phyloP scores from a whole-genome alignment of 768 basidiomycete species.

The Xerocomellus chrysenteron region DNA sequence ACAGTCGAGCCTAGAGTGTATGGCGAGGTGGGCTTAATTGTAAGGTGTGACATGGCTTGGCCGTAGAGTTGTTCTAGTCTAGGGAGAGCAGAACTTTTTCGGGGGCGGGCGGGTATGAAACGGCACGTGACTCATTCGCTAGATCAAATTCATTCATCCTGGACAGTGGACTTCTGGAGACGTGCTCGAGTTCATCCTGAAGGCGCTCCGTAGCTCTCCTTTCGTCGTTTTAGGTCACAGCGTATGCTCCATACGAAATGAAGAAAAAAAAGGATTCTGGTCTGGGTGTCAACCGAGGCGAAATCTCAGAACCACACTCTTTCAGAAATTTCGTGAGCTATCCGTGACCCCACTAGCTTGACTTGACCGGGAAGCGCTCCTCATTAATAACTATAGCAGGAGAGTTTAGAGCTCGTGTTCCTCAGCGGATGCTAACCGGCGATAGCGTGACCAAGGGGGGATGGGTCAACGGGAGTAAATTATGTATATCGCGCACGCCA shows the following conservation, averaged over 20 bases:
- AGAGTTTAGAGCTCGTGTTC: not conserved
- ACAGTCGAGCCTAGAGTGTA: conserved; percentile 39
- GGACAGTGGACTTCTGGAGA: too few relatives aligned
- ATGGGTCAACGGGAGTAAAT: not conserved
- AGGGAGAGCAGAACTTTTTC: not conserved
- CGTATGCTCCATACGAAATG: not conserved
- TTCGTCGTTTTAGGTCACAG: not conserved
- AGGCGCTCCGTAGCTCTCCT: not conserved
- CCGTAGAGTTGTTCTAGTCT: not conserved
- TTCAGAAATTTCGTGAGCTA: not conserved
- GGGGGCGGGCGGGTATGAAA: conserved; percentile 14
- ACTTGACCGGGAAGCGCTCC: not conserved
- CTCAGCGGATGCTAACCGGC: not conserved
- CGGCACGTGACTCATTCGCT: conserved; percentile 18
- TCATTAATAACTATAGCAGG: not conserved
- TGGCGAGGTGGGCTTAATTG: conserved; percentile 41
- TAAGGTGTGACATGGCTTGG: conserved; percentile 43
- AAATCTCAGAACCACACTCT: not conserved
- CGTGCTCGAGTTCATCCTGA: not conserved
- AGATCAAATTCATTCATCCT: too few relatives aligned
- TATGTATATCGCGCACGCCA: not conserved
- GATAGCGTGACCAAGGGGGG: not conserved
- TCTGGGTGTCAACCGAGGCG: not conserved
- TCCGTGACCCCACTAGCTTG: not conserved
- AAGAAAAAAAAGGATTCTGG: not conserved